These are phyloP conservation scores for Leucoagaricus sp. DNA, from an alignment of 1,284 basidiomycete genomes.

Conservation along the genomic window DNA sequence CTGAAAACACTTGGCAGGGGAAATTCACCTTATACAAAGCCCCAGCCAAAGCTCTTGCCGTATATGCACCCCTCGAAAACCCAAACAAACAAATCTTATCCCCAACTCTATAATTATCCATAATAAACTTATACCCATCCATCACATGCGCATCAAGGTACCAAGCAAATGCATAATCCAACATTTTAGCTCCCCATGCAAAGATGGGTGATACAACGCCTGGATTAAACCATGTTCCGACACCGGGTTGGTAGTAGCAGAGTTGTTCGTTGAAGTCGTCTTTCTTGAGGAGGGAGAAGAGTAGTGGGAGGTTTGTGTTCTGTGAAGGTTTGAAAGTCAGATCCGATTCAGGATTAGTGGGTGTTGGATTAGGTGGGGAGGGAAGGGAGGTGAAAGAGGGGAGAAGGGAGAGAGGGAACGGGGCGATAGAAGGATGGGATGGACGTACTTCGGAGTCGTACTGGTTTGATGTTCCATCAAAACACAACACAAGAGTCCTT, in stretches of 20 bases:
- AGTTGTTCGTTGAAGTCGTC: slow-evolving; percentile 55
- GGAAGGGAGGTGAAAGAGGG: neutral
- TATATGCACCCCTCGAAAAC: slow-evolving; percentile 78
- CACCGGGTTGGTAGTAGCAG: slow-evolving; percentile 70
- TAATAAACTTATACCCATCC: slow-evolving; percentile 64
- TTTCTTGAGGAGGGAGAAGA: slow-evolving; percentile 64
- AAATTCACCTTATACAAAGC: slow-evolving; percentile 49
- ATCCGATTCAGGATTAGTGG: no score
- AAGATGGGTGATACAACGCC: slow-evolving; percentile 55
- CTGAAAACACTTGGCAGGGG: no score
- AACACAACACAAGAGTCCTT: slow-evolving; percentile 58
- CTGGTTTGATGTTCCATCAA: slow-evolving; percentile 60
- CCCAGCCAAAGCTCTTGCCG: slow-evolving; percentile 72
- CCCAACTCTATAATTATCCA: slow-evolving; percentile 61
- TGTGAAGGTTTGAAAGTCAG: no score
- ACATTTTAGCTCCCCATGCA: slow-evolving; percentile 46
- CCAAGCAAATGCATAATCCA: slow-evolving; percentile 66
- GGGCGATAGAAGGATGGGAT: neutral
- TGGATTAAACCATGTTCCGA: slow-evolving; percentile 63
- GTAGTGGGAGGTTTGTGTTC: slow-evolving; percentile 74
- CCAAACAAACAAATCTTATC: slow-evolving; percentile 70
- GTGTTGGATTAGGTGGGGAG: no score
- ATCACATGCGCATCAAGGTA: slow-evolving; percentile 66
- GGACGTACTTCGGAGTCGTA: slow-evolving; percentile 40
- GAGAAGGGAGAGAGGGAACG: neutral